Base-by-base conservation (phyloP, 2,329 filamentous ascomycete species). In the Trichophyton simii region DNA sequence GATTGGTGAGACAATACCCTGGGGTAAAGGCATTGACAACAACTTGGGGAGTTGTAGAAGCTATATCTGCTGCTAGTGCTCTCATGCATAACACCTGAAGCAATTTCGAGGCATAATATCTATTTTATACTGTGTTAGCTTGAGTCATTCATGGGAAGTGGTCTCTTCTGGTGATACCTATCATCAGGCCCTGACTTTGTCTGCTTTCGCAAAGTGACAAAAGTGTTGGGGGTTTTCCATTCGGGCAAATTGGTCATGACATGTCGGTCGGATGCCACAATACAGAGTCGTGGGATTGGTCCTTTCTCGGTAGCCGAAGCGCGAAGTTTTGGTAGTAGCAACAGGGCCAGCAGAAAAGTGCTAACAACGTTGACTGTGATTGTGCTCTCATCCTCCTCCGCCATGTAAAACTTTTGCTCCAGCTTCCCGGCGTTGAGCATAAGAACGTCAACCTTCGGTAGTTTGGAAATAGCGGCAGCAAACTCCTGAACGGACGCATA, bases 351-450 rank as follows among this genome's bases (percentile, higher is more conserved):
- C 2, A 78, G 64, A 9, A 72, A 69, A 2, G 76, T 75, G 1
- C 71, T 72, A 0, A 76, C 66, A 0, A 76, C 72, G 58, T 78
- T 77, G 3, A 75, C 69, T 2, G 73, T 73, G 15, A 76, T 69
- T 0, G 69, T 77, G 15, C 63, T 66, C 69, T 83, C 80, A 46
- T 72, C 68, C 22, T 71, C 66, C 48, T 67, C 67, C 46, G 46
- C 46, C 3, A 67, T 63, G 11, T 65, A 62, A 63, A 67, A 76
- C 2, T 63, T 61, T 8, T 48, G 62, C 25, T 63, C 68, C 31
- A 63, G 65, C 0, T 76, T 65, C 1, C 74, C 75, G 0, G 76
- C 75, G 61, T 77, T 78, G 9, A 71, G 64, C 0, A 78, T 44
- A 0, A 70, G 69, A 8, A 71, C 68, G 63, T 78, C 76, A 1